phyloP scores from a whole-genome alignment of 768 basidiomycete species.

The Auriscalpium microsporum region DNA sequence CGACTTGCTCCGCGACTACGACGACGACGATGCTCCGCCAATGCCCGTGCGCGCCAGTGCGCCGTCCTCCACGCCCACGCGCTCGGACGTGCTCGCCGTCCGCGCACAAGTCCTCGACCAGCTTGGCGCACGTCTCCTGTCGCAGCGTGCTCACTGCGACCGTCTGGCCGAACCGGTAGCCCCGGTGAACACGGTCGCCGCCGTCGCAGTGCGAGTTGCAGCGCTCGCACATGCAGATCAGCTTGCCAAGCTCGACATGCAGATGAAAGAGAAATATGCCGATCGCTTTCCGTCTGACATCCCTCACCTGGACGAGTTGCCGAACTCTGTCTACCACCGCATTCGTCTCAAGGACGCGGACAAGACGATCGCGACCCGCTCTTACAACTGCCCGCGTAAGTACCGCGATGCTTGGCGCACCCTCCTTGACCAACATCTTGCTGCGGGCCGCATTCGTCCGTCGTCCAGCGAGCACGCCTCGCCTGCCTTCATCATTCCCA shows the following conservation, averaged over 20 bases:
- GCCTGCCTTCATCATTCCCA: too few species aligned
- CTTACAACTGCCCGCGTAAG: conserved; percentile 26
- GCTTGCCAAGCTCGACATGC: neutral
- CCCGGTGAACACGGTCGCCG: neutral
- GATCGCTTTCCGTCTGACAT: conserved; percentile 17
- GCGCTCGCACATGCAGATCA: neutral
- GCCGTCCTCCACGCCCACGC: too few species aligned
- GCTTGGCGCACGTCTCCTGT: too few species aligned
- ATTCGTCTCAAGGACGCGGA: conserved; percentile 2
- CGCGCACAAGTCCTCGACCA: neutral
- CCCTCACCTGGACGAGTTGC: conserved; percentile 15
- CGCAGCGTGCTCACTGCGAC: too few species aligned
- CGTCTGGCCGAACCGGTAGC: neutral
- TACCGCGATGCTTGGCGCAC: conserved; percentile 24
- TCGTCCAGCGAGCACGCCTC: conserved; percentile 5
- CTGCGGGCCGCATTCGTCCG: conserved; percentile 22
- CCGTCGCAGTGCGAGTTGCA: neutral
- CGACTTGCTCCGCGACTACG: too few species aligned
- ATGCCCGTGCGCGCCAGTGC: too few species aligned
- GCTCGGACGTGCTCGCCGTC: too few species aligned
- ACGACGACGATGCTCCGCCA: too few species aligned
- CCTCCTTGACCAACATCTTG: conserved; percentile 19
- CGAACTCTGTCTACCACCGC: conserved; percentile 2
- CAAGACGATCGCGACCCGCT: conserved; percentile 15
- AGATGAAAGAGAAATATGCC: neutral